phyloP scores from a whole-genome alignment of 1,284 basidiomycete genomes.

The Ceratobasidium sp. region DNA sequence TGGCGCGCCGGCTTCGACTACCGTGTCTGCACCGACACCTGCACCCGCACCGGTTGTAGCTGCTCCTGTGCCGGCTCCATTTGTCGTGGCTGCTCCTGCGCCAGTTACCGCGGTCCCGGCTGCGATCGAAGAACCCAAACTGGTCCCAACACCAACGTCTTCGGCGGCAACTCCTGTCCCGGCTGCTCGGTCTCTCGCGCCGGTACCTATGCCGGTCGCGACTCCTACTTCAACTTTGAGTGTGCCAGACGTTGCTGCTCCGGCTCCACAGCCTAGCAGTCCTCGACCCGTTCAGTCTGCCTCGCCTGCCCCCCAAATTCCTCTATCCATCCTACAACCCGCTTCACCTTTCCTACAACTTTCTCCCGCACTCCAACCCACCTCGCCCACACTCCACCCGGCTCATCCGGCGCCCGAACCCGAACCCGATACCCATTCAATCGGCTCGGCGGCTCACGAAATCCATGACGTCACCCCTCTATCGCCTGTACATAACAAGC shows the following conservation, averaged over 20 bases:
- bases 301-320: too few relatives aligned
- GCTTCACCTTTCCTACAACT: background rate
- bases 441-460: conserved; percentile 2
- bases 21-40: too few relatives aligned
- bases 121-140: background rate
- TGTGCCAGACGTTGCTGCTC: background rate
- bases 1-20: background rate
- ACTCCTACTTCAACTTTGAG: background rate
- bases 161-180: background rate
- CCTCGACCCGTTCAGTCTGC: background rate
- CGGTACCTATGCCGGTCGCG: background rate
- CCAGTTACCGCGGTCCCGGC: background rate
- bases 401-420: too few relatives aligned
- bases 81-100: background rate
- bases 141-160: background rate
- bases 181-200: conserved; percentile 5
- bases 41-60: background rate
- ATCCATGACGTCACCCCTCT: background rate
- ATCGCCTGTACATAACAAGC: background rate
- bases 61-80: background rate
- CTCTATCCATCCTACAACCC: background rate
- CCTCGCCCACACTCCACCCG: background rate
- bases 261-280: conserved; percentile 10
- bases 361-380: background rate
- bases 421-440: background rate